phyloP scores from a whole-genome alignment of 192 early-diverging fungal genomes.

The Piromyces finnis region DNA sequence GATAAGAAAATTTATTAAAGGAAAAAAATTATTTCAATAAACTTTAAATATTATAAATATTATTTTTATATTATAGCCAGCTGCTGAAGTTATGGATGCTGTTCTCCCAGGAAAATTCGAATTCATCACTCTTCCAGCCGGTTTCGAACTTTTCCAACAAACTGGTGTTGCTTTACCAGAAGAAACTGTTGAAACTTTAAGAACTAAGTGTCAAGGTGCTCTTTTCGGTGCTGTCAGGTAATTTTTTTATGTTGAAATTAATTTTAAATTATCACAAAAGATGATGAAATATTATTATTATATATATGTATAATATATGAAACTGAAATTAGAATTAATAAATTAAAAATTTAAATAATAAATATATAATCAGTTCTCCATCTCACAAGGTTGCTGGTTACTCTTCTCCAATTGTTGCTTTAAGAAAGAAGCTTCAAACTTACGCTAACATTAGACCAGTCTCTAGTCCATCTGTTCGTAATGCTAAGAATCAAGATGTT shows the following conservation, averaged over 20 bases:
- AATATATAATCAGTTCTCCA: slow-evolving; percentile 52
- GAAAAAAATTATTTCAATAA: too few relatives aligned
- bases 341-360: too few relatives aligned
- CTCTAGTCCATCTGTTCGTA: slow-evolving; percentile 27
- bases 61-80: slow-evolving; percentile 36
- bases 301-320: too few relatives aligned
- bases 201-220: slow-evolving; percentile 74
- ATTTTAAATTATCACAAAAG: not conserved
- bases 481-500: slow-evolving; percentile 28
- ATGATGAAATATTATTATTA: not conserved
- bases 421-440: slow-evolving; percentile 85
- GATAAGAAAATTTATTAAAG: too few relatives aligned
- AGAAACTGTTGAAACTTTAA: slow-evolving; percentile 60
- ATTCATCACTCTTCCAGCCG: slow-evolving; percentile 78
- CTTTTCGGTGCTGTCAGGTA: slow-evolving; percentile 92
- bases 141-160: slow-evolving; percentile 90
- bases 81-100: slow-evolving; percentile 68
- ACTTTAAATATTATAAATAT: too few relatives aligned
- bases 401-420: slow-evolving; percentile 90
- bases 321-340: too few relatives aligned
- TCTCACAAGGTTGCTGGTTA: slow-evolving; percentile 97
- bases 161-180: slow-evolving; percentile 82
- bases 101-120: slow-evolving; percentile 36
- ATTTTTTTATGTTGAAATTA: not conserved
- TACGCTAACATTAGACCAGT: slow-evolving; percentile 97